Percentiles rank a stretch among this genome's conserved stretches.
Evolutionary conservation across 257 asterid species (phyloP).

Genomic region (Jacaranda mimosifolia): DNA sequence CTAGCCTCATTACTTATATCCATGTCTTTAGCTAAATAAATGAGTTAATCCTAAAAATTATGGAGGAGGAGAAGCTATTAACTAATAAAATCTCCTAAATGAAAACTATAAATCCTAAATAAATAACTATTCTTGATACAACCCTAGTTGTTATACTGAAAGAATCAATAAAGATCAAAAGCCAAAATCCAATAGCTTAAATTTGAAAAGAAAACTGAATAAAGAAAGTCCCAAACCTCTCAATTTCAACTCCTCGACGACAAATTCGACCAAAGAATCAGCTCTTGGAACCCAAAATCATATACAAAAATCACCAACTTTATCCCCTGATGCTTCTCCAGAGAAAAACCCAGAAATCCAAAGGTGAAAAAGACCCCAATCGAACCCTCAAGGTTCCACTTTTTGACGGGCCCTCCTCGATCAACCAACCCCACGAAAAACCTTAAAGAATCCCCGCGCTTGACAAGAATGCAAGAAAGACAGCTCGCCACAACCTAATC

Average conservation of each 20-base stretch:
- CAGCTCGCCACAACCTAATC: slow-evolving; percentile 17
- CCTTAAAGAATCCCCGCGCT: background rate
- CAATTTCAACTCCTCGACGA: background rate
- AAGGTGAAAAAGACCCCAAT: slow-evolving; percentile 15
- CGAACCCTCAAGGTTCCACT: slow-evolving; percentile 33
- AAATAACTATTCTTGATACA: background rate
- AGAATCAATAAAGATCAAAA: slow-evolving; percentile 6
- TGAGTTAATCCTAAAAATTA: slow-evolving; percentile 6
- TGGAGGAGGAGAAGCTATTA: background rate
- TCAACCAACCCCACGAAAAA: slow-evolving; percentile 36
- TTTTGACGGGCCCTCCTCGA: slow-evolving; percentile 29
- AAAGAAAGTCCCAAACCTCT: slow-evolving; percentile 33
- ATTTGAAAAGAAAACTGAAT: slow-evolving; percentile 5
- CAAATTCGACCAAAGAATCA: slow-evolving; percentile 22
- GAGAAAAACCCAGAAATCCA: slow-evolving; percentile 14
- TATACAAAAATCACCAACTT: background rate
- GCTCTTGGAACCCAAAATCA: slow-evolving; percentile 24
- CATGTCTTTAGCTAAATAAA: slow-evolving; percentile 49
- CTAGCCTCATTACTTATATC: slow-evolving; percentile 93
- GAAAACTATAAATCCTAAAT: background rate
- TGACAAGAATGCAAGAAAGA: slow-evolving; percentile 16
- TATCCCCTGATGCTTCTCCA: slow-evolving; percentile 6
- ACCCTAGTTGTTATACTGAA: slow-evolving; percentile 23
- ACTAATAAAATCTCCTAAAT: slow-evolving; percentile 12
- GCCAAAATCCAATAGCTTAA: slow-evolving; percentile 19